Evolutionary conservation across 2,329 filamentous ascomycete genomes (phyloP).

Genomic region (Claviceps pazoutovae): DNA sequence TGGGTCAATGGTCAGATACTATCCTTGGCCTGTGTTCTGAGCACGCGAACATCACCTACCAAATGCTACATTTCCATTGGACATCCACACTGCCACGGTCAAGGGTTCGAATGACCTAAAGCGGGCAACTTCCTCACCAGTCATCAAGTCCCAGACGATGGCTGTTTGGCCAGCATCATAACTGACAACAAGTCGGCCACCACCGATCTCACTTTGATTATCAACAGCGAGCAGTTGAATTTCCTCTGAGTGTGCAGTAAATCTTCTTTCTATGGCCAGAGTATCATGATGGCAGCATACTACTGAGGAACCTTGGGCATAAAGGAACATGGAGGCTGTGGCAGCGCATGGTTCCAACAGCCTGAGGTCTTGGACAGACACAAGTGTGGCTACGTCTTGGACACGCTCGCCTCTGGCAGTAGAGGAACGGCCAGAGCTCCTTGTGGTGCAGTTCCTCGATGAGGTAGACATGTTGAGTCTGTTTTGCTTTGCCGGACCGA

Average conservation of each 20-base stretch:
- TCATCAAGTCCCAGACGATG: conserved; percentile 93
- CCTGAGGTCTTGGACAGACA: conserved; percentile 32
- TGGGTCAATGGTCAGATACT: background rate
- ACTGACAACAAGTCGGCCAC: conserved; percentile 77
- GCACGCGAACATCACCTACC: conserved; percentile 41
- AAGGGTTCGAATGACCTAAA: conserved; percentile 86
- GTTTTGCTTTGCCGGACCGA: conserved; percentile 15
- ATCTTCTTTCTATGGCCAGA: conserved; percentile 73
- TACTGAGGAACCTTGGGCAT: conserved; percentile 68
- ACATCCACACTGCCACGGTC: conserved; percentile 83
- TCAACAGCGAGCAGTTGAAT: conserved; percentile 78
- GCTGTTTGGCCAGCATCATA: conserved; percentile 85
- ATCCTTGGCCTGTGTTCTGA: background rate
- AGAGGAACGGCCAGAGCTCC: conserved; percentile 42
- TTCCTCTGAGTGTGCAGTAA: conserved; percentile 70
- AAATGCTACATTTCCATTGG: conserved; percentile 91
- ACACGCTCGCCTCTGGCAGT: conserved; percentile 28
- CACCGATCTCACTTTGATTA: conserved; percentile 75
- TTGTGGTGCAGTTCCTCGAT: conserved; percentile 44
- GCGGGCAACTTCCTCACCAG: conserved; percentile 77
- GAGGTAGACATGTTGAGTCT: conserved; percentile 36
- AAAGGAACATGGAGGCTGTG: conserved; percentile 81
- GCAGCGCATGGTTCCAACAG: conserved; percentile 80
- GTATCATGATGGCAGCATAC: conserved; percentile 89
- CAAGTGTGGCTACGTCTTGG: conserved; percentile 38